Conservation (phyloP, 129 eudicot genomes). For the Dittrichia graveolens region DNA sequence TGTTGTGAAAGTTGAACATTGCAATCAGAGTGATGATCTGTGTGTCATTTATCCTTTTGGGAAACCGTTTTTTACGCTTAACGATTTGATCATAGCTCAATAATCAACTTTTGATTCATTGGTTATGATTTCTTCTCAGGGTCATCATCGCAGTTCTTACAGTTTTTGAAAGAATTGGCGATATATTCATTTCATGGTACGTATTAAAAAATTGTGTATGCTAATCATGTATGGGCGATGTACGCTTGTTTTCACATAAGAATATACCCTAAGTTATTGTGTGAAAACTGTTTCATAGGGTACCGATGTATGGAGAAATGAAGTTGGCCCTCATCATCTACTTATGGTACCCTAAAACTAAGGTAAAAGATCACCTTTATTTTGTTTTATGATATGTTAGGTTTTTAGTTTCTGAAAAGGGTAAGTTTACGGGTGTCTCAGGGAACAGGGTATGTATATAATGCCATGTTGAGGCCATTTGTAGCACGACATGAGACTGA, state of each 20-base stretch:
- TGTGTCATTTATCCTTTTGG: too few species aligned
- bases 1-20: background rate
- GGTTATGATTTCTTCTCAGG: slow-evolving; percentile 49
- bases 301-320: slow-evolving; percentile 92
- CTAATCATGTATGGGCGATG: background rate
- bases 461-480: slow-evolving; percentile 66
- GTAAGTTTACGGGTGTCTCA: slow-evolving; percentile 32
- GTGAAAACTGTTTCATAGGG: slow-evolving; percentile 44
- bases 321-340: slow-evolving; percentile 86
- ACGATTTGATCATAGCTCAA: background rate
- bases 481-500: slow-evolving; percentile 74
- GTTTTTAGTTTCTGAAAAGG: slow-evolving; percentile 6
- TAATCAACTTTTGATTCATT: slow-evolving; percentile 5
- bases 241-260: slow-evolving; percentile 11
- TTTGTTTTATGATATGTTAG: background rate
- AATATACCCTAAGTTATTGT: background rate
- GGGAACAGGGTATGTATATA: slow-evolving; percentile 81
- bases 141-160: slow-evolving; percentile 73
- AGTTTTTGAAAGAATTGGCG: slow-evolving; percentile 64
- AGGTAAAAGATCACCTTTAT: slow-evolving; percentile 45
- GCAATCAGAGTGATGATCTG: background rate
- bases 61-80: too few species aligned
- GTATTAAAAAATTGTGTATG: slow-evolving; percentile 7
- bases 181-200: slow-evolving; percentile 81
- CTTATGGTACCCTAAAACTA: slow-evolving; percentile 96